Evolutionary conservation across 106 monocot genomes (phyloP).

Genomic region (Acanthochlamys bracteata): DNA sequence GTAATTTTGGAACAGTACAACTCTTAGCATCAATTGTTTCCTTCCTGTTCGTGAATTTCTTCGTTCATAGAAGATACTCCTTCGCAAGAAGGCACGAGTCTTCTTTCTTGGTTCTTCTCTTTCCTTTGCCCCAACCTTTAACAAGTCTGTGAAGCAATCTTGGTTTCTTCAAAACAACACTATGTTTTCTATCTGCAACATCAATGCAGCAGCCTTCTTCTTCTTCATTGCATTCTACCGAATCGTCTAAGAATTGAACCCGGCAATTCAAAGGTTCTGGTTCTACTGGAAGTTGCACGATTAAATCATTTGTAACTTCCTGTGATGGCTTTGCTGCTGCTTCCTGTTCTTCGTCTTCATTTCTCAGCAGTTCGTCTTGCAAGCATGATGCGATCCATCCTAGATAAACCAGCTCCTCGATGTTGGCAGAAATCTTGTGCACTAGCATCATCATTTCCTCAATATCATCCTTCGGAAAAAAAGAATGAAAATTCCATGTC

Average conservation of each 20-base stretch:
- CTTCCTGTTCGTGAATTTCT: too few species aligned
- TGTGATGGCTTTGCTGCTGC: neutral
- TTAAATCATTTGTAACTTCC: constrained; percentile 8
- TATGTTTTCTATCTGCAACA: neutral
- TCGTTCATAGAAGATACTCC: neutral
- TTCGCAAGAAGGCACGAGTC: neutral
- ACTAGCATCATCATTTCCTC: constrained; percentile 13
- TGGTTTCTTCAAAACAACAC: constrained; percentile 5
- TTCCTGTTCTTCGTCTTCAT: constrained; percentile 7
- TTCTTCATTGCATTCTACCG: neutral
- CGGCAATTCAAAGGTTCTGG: constrained; percentile 9
- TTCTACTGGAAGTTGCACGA: constrained; percentile 10
- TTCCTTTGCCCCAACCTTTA: constrained; percentile 36
- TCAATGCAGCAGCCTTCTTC: neutral
- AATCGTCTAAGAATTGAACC: constrained; percentile 5
- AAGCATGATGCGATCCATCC: constrained; percentile 40
- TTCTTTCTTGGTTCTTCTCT: constrained; percentile 19
- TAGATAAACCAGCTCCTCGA: constrained; percentile 46
- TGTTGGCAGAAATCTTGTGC: constrained; percentile 27
- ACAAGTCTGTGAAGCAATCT: constrained; percentile 34
- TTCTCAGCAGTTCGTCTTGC: constrained; percentile 19
- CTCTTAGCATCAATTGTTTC: too few species aligned
- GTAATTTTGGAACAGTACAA: too few species aligned
- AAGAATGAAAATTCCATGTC: neutral
- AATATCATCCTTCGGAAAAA: neutral